phyloP scores from a whole-genome alignment of 2,329 filamentous ascomycete species.

The Colletotrichum theobromicola region DNA sequence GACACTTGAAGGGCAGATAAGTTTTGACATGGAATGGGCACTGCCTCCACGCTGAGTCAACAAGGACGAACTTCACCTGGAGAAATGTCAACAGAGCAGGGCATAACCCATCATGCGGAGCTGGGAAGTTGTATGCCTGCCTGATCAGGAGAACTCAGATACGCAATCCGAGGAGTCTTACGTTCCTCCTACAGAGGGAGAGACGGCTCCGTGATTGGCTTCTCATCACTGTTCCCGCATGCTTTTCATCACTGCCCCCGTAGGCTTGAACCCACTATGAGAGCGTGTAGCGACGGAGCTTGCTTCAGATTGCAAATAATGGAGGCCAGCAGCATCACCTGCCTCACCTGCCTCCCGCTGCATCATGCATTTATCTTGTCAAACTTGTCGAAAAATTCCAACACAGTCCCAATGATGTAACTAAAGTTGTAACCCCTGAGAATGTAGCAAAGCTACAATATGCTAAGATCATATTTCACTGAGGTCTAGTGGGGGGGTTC shows the following conservation, averaged over 20 bases:
- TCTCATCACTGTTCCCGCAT: background rate
- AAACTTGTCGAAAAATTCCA: background rate
- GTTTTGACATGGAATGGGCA: background rate
- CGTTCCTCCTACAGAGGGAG: background rate
- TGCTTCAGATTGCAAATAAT: too few relatives aligned
- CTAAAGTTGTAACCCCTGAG: background rate
- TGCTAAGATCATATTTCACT: background rate
- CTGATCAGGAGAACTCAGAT: background rate
- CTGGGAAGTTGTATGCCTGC: background rate
- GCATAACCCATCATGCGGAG: background rate
- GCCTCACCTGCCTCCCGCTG: background rate
- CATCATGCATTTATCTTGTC: background rate
- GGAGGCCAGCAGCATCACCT: background rate
- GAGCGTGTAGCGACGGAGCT: background rate
- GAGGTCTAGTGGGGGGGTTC: background rate
- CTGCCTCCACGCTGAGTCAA: background rate
- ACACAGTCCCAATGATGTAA: background rate
- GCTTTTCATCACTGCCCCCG: background rate
- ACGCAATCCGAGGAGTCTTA: background rate
- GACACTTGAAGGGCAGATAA: background rate
- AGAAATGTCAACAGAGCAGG: background rate
- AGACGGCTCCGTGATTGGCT: background rate
- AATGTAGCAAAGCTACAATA: background rate
- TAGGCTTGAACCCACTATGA: background rate
- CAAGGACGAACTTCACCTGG: background rate